phyloP scores from a whole-genome alignment of 2,329 filamentous ascomycete genomes.

The Ampelomyces quisqualis region DNA sequence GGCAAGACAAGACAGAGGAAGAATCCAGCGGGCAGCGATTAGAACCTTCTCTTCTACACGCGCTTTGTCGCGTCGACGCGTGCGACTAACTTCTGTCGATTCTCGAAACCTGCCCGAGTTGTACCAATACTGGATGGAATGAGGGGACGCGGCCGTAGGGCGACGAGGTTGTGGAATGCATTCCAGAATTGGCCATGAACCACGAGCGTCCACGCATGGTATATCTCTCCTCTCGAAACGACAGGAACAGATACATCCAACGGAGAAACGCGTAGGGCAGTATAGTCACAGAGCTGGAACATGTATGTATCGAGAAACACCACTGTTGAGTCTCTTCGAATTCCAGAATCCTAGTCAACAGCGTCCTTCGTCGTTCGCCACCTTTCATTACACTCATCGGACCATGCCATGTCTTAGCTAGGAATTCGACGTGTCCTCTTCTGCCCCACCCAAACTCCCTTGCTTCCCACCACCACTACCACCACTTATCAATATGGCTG shows the following conservation, averaged over 20 bases:
- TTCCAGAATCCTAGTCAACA: no score
- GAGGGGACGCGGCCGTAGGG: constrained; percentile 7
- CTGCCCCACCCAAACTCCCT: constrained; percentile 18
- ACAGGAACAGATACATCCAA: no score
- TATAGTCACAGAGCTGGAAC: no score
- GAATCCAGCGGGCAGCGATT: no score
- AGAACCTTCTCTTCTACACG: constrained; percentile 1
- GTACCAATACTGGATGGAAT: constrained; percentile 20
- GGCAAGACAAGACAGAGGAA: constrained; percentile 66
- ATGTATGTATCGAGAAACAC: no score
- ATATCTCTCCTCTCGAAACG: no score
- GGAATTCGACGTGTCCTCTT: constrained; percentile 34
- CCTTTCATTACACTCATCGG: background rate
- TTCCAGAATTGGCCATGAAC: constrained; percentile 6
- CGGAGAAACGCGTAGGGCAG: no score
- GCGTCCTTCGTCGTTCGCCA: background rate
- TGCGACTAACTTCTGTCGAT: constrained; percentile 14
- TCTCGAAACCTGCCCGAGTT: constrained; percentile 19
- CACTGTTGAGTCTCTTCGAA: no score
- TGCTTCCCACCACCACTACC: constrained; percentile 15
- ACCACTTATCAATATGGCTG: constrained; percentile 8
- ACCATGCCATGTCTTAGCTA: constrained; percentile 1
- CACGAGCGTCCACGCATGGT: background rate
- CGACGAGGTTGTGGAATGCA: constrained; percentile 1
- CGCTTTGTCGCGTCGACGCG: constrained; percentile 10